Evolutionary conservation across 1,139 yeast species (phyloP).

Genomic region (Taphrina communis): DNA sequence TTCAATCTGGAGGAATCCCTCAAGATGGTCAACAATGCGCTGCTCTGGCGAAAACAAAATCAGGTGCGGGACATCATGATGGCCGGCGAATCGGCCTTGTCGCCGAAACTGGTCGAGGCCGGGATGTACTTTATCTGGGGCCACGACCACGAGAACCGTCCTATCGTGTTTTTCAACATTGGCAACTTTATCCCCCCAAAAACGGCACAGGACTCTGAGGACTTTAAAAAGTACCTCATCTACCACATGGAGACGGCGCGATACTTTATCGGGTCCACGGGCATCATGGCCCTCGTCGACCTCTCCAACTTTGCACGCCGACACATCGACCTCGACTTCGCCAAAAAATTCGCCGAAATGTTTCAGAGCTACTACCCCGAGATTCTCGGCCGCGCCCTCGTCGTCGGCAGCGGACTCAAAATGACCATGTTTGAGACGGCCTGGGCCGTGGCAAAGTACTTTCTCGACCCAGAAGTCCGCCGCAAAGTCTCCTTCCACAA

Average conservation of each 20-base stretch:
- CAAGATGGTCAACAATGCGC: constrained; percentile 66
- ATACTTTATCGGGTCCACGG: constrained; percentile 64
- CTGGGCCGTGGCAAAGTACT: constrained; percentile 39
- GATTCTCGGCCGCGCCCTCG: constrained; percentile 42
- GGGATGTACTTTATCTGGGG: constrained; percentile 73
- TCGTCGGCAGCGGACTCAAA: constrained; percentile 41
- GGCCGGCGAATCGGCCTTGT: constrained; percentile 63
- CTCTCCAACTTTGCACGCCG: constrained; percentile 64
- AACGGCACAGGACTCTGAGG: constrained; percentile 67
- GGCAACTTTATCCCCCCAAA: constrained; percentile 66
- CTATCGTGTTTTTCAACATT: constrained; percentile 68
- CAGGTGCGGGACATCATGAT: constrained; percentile 62
- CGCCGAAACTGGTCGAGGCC: constrained; percentile 49
- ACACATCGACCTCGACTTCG: constrained; percentile 41
- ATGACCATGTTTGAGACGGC: constrained; percentile 42
- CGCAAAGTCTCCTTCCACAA: constrained; percentile 33
- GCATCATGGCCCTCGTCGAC: constrained; percentile 76
- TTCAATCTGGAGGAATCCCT: constrained; percentile 67
- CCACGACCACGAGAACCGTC: constrained; percentile 65
- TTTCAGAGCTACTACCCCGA: constrained; percentile 43
- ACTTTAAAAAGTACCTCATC: constrained; percentile 68
- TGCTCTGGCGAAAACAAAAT: constrained; percentile 70
- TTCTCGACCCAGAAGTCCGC: constrained; percentile 41
- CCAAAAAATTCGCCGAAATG: constrained; percentile 39
- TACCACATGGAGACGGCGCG: constrained; percentile 71